Percentiles rank a stretch among this genome's conserved stretches.
These are phyloP conservation scores for Fusarium verrucosum DNA, from an alignment of 2,329 filamentous ascomycete genomes.

Conservation along the genomic window DNA sequence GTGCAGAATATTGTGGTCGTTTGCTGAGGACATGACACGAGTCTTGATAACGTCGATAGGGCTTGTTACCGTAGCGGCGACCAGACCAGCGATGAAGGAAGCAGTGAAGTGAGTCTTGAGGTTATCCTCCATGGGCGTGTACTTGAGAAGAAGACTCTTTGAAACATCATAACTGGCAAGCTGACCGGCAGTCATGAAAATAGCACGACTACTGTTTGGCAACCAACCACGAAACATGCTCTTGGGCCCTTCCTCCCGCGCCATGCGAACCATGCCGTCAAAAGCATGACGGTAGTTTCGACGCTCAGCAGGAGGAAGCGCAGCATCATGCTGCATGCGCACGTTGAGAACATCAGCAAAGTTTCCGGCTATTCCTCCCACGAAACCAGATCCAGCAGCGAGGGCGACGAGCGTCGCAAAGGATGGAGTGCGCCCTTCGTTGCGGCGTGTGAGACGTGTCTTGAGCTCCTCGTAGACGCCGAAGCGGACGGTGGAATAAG, in stretches of 20 bases:
- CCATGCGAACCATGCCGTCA: slow-evolving; percentile 87
- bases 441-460: slow-evolving; percentile 62
- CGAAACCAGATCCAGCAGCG: slow-evolving; percentile 82
- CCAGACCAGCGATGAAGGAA: slow-evolving; percentile 80
- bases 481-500: slow-evolving; percentile 96
- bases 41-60: slow-evolving; percentile 93
- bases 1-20: slow-evolving; percentile 61
- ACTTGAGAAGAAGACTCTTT: slow-evolving; percentile 73
- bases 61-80: slow-evolving; percentile 84
- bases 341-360: slow-evolving; percentile 97
- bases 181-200: slow-evolving; percentile 88
- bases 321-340: slow-evolving; percentile 94
- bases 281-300: slow-evolving; percentile 91
- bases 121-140: slow-evolving; percentile 74
- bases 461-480: slow-evolving; percentile 97
- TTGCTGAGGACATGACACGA: slow-evolving; percentile 77
- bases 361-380: slow-evolving; percentile 91
- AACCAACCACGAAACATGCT: slow-evolving; percentile 86
- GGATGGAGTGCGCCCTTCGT: slow-evolving; percentile 63
- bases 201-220: slow-evolving; percentile 82
- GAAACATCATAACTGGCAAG: slow-evolving; percentile 86
- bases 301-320: slow-evolving; percentile 75
- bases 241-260: slow-evolving; percentile 79
- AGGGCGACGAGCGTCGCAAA: slow-evolving; percentile 83
- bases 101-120: slow-evolving; percentile 82